Percentiles rank a stretch among this genome's conserved stretches.
These are phyloP conservation scores for Kazachstania psychrophila DNA, from an alignment of 805 yeast species.

Conservation along the genomic window DNA sequence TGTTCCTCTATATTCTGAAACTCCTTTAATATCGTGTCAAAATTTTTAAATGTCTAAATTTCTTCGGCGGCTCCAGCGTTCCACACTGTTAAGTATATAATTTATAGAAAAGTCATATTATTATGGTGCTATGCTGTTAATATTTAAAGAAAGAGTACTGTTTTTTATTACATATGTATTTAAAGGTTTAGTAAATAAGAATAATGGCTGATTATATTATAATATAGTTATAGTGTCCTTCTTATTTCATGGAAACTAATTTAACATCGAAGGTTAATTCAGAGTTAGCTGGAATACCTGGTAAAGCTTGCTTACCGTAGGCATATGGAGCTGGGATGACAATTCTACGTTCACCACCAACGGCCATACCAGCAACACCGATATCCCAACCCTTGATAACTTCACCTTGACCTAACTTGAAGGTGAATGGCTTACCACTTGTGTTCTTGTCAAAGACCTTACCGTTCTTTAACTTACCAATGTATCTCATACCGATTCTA, in stretches of 20 bases:
- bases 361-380: constrained; percentile 98
- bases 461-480: constrained; percentile 95
- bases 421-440: constrained; percentile 88
- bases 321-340: constrained; percentile 94
- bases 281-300: constrained; percentile 97
- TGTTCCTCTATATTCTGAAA: too few relatives aligned
- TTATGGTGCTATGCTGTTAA: too few relatives aligned
- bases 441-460: constrained; percentile 96
- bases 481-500: constrained; percentile 93
- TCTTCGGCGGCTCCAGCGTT: too few relatives aligned
- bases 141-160: too few relatives aligned
- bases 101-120: too few relatives aligned
- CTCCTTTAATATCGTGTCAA: too few relatives aligned
- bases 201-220: constrained; percentile 41
- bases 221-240: not conserved
- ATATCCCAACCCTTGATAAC: constrained; percentile 98
- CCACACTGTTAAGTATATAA: too few relatives aligned
- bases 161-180: too few relatives aligned
- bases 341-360: constrained; percentile 98
- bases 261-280: constrained; percentile 94
- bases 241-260: constrained; percentile 77
- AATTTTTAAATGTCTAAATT: too few relatives aligned
- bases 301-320: constrained; percentile 86
- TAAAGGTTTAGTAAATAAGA: too few relatives aligned
- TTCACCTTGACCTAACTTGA: constrained; percentile 92